Conservation (phyloP, 208 protist species). For the Leishmania major region DNA sequence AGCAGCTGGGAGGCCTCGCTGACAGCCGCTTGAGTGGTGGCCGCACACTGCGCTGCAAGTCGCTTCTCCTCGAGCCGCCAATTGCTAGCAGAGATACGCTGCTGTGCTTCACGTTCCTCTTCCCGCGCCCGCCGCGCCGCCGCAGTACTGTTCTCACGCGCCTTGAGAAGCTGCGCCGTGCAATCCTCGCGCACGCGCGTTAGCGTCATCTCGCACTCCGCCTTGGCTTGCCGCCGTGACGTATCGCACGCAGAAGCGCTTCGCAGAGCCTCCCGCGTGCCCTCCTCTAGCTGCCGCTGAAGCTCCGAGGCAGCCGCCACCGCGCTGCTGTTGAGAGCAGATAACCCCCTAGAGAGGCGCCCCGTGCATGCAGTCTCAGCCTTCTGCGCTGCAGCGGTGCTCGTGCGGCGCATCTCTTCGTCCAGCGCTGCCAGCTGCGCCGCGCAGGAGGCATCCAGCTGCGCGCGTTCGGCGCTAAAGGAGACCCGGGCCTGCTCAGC, state of each 20-base stretch:
- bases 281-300: conserved; percentile 1
- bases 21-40: conserved; percentile 6
- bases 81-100: not conserved
- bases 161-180: not conserved
- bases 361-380: conserved; percentile 3
- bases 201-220: not conserved
- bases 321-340: conserved; percentile 11
- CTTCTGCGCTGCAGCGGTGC: conserved; percentile 15
- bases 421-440: conserved; percentile 6
- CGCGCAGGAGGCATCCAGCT: conserved; percentile 3
- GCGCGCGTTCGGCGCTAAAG: conserved; percentile 3
- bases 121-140: not conserved
- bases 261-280: not conserved
- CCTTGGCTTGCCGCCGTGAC: not conserved
- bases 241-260: conserved; percentile 6
- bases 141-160: not conserved
- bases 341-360: conserved; percentile 4
- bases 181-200: conserved; percentile 2
- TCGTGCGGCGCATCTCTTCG: conserved; percentile 8
- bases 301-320: conserved; percentile 3
- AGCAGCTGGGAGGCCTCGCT: not conserved
- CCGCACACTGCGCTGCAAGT: conserved; percentile 15
- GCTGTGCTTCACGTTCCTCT: conserved; percentile 16
- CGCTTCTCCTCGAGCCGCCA: conserved; percentile 6
- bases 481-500: not conserved